Evolutionary conservation across 2,329 filamentous ascomycete species (phyloP).

Genomic region (Aureobasidium melanogenum): DNA sequence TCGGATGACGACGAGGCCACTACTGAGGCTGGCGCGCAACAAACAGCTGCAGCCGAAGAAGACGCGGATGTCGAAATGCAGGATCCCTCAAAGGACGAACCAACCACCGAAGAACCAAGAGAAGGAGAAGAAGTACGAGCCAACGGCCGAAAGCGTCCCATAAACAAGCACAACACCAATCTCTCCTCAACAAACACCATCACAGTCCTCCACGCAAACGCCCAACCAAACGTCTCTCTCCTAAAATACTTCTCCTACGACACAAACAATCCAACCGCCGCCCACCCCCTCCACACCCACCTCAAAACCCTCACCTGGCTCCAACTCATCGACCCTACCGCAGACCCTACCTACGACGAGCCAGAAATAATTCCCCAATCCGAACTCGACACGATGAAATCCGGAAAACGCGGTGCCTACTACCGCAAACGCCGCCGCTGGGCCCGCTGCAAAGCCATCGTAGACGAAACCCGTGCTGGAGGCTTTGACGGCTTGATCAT

Average conservation of each 20-base stretch:
- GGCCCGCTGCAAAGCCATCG: slow-evolving; percentile 61
- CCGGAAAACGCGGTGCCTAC: slow-evolving; percentile 73
- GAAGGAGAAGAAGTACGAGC: background rate
- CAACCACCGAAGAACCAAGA: background rate
- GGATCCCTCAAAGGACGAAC: background rate
- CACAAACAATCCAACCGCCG: slow-evolving; percentile 49
- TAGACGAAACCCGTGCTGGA: slow-evolving; percentile 65
- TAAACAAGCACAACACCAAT: slow-evolving; percentile 7
- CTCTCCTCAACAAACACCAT: slow-evolving; percentile 56
- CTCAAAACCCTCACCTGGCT: slow-evolving; percentile 85
- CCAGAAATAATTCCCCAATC: slow-evolving; percentile 52
- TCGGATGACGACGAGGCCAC: slow-evolving; percentile 21
- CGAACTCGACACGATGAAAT: slow-evolving; percentile 62
- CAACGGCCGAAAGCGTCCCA: background rate
- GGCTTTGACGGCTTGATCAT: slow-evolving; percentile 77
- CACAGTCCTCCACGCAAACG: slow-evolving; percentile 71
- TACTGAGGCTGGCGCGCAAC: slow-evolving; percentile 12
- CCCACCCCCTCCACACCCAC: slow-evolving; percentile 74
- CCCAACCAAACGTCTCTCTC: slow-evolving; percentile 78
- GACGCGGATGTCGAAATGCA: slow-evolving; percentile 3
- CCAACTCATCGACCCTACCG: slow-evolving; percentile 69
- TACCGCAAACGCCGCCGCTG: slow-evolving; percentile 83
- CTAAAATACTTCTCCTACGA: slow-evolving; percentile 89
- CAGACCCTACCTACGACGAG: slow-evolving; percentile 66
- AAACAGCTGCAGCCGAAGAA: background rate